Evolutionary conservation across 140 eudicot species (phyloP).

Genomic region (Anethum foeniculum): DNA sequence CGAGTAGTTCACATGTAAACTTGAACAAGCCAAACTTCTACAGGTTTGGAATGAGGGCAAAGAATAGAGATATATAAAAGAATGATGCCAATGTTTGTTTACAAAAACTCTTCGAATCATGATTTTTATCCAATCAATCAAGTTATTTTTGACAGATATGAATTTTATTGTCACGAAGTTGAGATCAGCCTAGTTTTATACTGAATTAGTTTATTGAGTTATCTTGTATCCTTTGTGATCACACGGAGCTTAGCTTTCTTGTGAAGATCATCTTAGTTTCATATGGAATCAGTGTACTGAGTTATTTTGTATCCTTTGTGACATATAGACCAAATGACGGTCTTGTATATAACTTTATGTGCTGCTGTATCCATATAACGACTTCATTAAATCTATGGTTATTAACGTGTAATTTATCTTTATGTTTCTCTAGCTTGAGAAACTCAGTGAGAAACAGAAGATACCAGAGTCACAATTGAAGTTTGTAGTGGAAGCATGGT

Average conservation of each 20-base stretch:
- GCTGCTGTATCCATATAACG: background rate
- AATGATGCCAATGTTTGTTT: background rate
- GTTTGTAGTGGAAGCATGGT: slow-evolving; percentile 29
- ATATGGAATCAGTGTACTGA: background rate
- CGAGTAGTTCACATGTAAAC: background rate
- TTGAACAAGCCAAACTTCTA: background rate
- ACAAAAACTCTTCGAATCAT: background rate
- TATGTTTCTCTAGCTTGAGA: slow-evolving; percentile 7
- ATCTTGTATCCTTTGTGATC: background rate
- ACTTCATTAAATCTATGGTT: background rate
- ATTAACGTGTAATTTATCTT: background rate
- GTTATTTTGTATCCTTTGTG: background rate
- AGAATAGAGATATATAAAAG: background rate
- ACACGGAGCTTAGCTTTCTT: background rate
- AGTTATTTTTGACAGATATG: background rate
- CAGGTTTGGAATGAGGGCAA: too few species aligned
- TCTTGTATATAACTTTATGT: background rate
- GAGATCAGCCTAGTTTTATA: background rate
- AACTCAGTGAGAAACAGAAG: slow-evolving; percentile 16
- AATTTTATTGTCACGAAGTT: background rate
- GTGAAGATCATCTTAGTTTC: background rate
- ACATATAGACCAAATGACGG: background rate
- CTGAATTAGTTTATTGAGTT: background rate
- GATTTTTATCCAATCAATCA: background rate
- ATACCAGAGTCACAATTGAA: slow-evolving; percentile 25